phyloP scores from a whole-genome alignment of 2,329 filamentous ascomycete species.

The Didymellaceae sp. region DNA sequence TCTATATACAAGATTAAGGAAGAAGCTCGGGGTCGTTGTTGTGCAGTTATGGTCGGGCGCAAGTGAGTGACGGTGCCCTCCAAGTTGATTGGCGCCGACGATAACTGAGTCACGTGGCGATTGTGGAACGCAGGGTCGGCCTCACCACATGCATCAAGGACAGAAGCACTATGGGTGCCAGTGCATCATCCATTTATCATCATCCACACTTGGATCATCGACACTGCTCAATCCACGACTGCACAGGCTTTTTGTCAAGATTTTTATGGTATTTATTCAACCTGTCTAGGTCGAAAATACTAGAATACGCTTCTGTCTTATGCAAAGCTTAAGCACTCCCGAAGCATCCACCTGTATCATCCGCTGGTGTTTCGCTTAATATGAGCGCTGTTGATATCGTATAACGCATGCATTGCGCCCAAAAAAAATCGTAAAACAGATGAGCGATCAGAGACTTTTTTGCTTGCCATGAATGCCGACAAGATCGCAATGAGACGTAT shows the following conservation, averaged over 20 bases:
- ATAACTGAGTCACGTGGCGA: conserved; percentile 16
- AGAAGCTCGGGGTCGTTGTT: background rate
- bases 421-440: too few species aligned
- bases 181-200: background rate
- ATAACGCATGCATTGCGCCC: too few species aligned
- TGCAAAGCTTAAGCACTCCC: background rate
- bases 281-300: background rate
- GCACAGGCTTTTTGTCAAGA: too few species aligned
- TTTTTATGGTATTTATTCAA: background rate
- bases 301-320: background rate
- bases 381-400: conserved; percentile 9
- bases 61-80: conserved; percentile 11
- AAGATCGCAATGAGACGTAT: too few species aligned
- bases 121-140: conserved; percentile 1
- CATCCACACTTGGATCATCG: background rate
- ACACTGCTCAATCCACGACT: too few species aligned
- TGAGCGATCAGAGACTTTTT: too few species aligned
- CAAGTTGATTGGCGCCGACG: conserved; percentile 4
- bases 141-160: too few species aligned
- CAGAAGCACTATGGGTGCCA: too few species aligned
- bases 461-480: too few species aligned
- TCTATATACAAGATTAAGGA: background rate
- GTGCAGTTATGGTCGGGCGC: background rate
- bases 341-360: background rate
- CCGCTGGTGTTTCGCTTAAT: background rate